Evolutionary conservation across 169 alveolate genomes (phyloP), one percentile per base, ranked within the genome.

Genomic region (Blepharisma undulans): DNA sequence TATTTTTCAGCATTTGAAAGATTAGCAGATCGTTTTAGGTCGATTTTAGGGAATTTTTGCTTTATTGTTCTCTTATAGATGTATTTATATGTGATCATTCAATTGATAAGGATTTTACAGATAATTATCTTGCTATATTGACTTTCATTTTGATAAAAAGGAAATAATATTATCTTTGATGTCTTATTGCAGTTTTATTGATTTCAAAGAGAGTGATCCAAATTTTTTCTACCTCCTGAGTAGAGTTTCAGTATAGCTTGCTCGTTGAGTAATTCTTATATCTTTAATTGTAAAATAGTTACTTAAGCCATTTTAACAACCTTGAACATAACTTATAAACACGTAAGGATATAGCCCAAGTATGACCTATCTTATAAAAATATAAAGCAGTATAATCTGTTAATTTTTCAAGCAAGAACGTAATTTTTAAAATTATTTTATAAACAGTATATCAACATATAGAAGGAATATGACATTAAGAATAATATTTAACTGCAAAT

Each of bases 131-230:
- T 12, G 25, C 60, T 21, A 80, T 27, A 80, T 32, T 80, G 88
- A 66, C 32, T 12, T 12, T 18, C 60, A 27, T 80, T 27, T 80
- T 80, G 88, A 66, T 80, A 76, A 76, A 32, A 80, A 80, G 88
- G 88, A 16, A 18, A 22, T 32, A 66, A 80, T 32, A 14, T 80
- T 10, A 34, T 32, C 12, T 80, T 27, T 30, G 14, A 14, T 12
- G 18, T 80, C 12, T 27, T 80, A 80, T 12, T 12, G 32, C 16
- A 16, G n/a, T 80, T 16, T 10, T 76, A 25, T 32, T 80, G n/a
- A 25, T 80, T 12, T 10, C 32, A 27, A 27, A 25, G n/a, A 14
- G 14, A 18, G 76, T 76, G 16, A 12, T 80, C 27, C 10, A 21
- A 21, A 34, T 80, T 12, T 80, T 30, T 30, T 18, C 25, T 16